Evolutionary conservation across 768 basidiomycete species (phyloP), one percentile per base, ranked within the genome.

Genomic region (Russula lepida): DNA sequence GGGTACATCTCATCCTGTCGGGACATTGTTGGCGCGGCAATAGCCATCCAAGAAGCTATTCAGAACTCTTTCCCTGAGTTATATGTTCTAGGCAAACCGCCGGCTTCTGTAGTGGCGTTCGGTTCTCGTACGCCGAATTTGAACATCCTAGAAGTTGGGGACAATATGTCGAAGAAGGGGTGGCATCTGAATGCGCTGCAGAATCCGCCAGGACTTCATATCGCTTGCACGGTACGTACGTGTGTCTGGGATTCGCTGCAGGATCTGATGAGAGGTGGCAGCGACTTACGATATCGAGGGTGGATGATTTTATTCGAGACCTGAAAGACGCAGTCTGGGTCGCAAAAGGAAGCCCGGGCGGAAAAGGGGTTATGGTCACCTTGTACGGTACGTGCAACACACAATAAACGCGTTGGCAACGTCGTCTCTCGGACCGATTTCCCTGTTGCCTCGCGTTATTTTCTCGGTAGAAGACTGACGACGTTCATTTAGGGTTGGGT

Each of bases 121-220:
- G 88, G 76, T 9, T 81, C 89, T 50, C 77, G 63, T 49, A 30
- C 43, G 28, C 68, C 64, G 54, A 75, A 74, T 59, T 74, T 92
- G 21, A 86, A 89, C 69, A 81, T 89, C n/a, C 78, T 92, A 59
- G 91, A 91, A 68, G 87, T 99, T 0, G 95, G 95, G 0, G 95
- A 97, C 74, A 78, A 75, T 60, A 95, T 98, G 93, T 74, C 81
- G 28, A 81, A 84, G 70, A 77, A 79, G 43, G 97, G 95, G 2
- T 98, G 95, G 93, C 91, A 95, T 74, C 69, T 99, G 64, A 98
- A 92, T 69, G 94, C 85, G 15, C 71, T 99, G 59, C 81, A 77
- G 46, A 78, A 82, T 11, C 92, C 94, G 1, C 77, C 88, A 12
- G 93, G 87, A 9, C 79, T 98, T 46, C 97, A 99, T 73, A 90